Conservation (phyloP, 2,329 filamentous ascomycete species). For the Ophiostoma perfectum region DNA sequence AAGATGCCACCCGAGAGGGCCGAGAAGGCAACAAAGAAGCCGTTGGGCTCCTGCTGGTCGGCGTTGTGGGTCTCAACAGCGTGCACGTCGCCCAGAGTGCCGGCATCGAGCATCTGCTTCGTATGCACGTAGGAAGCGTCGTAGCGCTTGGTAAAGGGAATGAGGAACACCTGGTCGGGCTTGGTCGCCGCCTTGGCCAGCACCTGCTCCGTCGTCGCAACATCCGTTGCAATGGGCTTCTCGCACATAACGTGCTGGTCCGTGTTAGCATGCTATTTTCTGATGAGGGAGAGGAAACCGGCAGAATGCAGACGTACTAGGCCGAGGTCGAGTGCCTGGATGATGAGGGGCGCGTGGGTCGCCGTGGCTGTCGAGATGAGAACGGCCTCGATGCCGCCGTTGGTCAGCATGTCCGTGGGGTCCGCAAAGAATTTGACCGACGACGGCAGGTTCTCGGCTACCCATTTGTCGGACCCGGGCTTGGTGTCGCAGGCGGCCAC, state of each 20-base stretch:
- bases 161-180: conserved; percentile 19
- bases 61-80: conserved; percentile 18
- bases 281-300: too few species aligned
- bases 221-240: conserved; percentile 8
- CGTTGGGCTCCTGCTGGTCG: conserved; percentile 21
- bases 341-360: conserved; percentile 31
- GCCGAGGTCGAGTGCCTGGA: conserved; percentile 27
- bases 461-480: conserved; percentile 29
- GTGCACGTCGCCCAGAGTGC: conserved; percentile 19
- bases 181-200: conserved; percentile 18
- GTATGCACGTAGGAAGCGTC: conserved; percentile 15
- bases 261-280: not conserved
- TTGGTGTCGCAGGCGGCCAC: conserved; percentile 19
- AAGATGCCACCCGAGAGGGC: conserved; percentile 20
- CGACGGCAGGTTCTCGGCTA: conserved; percentile 31
- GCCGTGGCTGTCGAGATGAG: conserved; percentile 32
- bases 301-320: not conserved
- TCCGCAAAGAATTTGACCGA: conserved; percentile 29
- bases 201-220: conserved; percentile 18
- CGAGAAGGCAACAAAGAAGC: conserved; percentile 21
- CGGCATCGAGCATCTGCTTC: conserved; percentile 16
- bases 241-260: conserved; percentile 1
- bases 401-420: conserved; percentile 30
- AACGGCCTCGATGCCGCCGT: conserved; percentile 31
- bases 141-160: conserved; percentile 19